Evolutionary conservation across 106 monocot species (phyloP).

Genomic region (Dendrobium chrysotoxum): DNA sequence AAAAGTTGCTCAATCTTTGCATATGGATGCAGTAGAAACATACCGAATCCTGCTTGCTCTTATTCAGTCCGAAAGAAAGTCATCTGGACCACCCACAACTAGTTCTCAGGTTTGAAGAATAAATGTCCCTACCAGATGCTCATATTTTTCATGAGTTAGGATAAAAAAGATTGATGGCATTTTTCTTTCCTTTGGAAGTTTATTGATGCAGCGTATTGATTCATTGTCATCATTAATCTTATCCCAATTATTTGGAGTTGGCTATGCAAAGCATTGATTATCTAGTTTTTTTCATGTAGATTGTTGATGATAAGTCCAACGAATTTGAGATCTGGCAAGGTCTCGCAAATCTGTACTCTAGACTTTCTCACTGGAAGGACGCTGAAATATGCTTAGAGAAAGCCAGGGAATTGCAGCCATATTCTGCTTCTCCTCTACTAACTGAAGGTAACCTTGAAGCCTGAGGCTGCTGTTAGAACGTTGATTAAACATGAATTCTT

Average conservation of each 20-base stretch:
- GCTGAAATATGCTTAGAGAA: conserved; percentile 84
- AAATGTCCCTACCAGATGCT: no score
- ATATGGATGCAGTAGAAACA: conserved; percentile 73
- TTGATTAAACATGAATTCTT: not conserved
- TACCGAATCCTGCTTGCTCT: conserved; percentile 75
- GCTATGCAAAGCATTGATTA: not conserved
- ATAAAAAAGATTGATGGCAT: no score
- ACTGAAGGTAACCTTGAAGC: conserved; percentile 49
- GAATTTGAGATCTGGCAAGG: conserved; percentile 97
- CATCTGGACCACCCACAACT: conserved; percentile 39
- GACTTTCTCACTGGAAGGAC: conserved; percentile 80
- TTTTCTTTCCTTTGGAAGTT: not conserved
- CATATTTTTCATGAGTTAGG: no score
- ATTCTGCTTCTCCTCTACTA: conserved; percentile 57
- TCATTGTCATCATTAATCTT: no score
- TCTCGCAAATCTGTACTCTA: conserved; percentile 78
- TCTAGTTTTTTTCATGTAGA: conserved; percentile 17
- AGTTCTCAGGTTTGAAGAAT: conserved; percentile 43
- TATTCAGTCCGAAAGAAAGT: conserved; percentile 83
- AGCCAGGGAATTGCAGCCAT: conserved; percentile 60
- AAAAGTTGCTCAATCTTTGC: conserved; percentile 63
- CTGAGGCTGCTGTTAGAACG: not conserved
- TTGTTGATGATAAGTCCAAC: conserved; percentile 46
- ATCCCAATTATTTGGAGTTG: no score
- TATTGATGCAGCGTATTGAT: not conserved